Percentiles rank a stretch among this genome's conserved stretches.
phyloP scores from a whole-genome alignment of 257 asterid species.

The Rehmannia glutinosa region DNA sequence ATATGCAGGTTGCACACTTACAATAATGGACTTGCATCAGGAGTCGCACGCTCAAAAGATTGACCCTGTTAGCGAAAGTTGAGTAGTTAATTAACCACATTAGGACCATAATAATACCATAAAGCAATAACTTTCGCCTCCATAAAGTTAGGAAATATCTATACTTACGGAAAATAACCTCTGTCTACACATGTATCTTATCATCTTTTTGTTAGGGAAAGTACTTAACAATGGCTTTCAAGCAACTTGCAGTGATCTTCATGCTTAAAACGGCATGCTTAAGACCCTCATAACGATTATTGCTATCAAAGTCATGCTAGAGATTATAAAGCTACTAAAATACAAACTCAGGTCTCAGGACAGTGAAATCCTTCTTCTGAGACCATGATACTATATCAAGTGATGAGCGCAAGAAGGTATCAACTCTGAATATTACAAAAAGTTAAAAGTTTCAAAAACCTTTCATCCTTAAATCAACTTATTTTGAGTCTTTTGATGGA shows the following conservation, averaged over 20 bases:
- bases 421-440: not conserved
- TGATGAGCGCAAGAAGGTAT: not conserved
- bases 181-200: not conserved
- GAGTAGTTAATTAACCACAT: not conserved
- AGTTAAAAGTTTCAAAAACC: not conserved
- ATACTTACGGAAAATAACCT: not conserved
- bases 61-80: conserved; percentile 5
- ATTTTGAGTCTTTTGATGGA: not conserved
- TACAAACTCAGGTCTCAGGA: no score
- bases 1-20: not conserved
- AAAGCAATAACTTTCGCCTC: not conserved
- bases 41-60: not conserved
- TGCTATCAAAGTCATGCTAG: no score
- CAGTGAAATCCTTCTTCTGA: no score
- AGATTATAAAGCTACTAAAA: no score
- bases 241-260: no score
- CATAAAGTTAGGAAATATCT: not conserved
- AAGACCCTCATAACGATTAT: no score
- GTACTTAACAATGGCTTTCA: no score
- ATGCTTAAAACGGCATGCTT: no score
- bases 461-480: not conserved
- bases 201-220: not conserved
- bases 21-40: not conserved
- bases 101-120: not conserved
- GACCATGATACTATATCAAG: no score